phyloP scores from a whole-genome alignment of 2,329 filamentous ascomycete species.

The Chrysoporthe puriensis region DNA sequence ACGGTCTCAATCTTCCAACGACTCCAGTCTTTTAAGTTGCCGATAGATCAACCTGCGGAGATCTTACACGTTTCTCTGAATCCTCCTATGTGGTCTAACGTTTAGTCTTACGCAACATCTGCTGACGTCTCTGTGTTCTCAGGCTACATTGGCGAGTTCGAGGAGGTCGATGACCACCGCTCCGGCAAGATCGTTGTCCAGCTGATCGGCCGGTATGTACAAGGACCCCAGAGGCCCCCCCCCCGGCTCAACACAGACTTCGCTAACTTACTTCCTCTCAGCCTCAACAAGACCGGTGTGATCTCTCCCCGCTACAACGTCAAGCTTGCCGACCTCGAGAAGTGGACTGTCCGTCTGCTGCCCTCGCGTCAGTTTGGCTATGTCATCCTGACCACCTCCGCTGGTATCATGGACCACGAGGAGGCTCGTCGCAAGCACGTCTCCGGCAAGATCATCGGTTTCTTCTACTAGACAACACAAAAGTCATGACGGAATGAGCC shows the following conservation, averaged over 20 bases:
- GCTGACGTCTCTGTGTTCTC: slow-evolving; percentile 53
- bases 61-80: slow-evolving; percentile 97
- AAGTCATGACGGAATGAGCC: slow-evolving; percentile 13
- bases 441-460: slow-evolving; percentile 98
- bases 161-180: slow-evolving; percentile 99
- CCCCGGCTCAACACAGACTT: not conserved
- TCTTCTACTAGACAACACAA: slow-evolving; percentile 81
- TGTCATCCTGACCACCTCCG: slow-evolving; percentile 98
- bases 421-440: slow-evolving; percentile 99
- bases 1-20: slow-evolving; percentile 81
- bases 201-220: slow-evolving; percentile 80
- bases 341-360: slow-evolving; percentile 99
- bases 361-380: slow-evolving; percentile 99
- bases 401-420: slow-evolving; percentile 99
- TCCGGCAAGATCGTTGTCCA: slow-evolving; percentile 99
- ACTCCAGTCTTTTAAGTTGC: slow-evolving; percentile 99
- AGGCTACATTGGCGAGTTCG: slow-evolving; percentile 99
- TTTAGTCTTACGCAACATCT: slow-evolving; percentile 94
- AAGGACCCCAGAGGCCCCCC: not conserved
- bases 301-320: slow-evolving; percentile 99
- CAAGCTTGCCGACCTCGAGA: slow-evolving; percentile 95
- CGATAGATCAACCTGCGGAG: slow-evolving; percentile 89
- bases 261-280: slow-evolving; percentile 36
- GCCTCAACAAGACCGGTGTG: slow-evolving; percentile 97
- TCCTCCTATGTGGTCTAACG: slow-evolving; percentile 76